phyloP scores from a whole-genome alignment of 2,329 filamentous ascomycete species.

The Clonostachys solani region DNA sequence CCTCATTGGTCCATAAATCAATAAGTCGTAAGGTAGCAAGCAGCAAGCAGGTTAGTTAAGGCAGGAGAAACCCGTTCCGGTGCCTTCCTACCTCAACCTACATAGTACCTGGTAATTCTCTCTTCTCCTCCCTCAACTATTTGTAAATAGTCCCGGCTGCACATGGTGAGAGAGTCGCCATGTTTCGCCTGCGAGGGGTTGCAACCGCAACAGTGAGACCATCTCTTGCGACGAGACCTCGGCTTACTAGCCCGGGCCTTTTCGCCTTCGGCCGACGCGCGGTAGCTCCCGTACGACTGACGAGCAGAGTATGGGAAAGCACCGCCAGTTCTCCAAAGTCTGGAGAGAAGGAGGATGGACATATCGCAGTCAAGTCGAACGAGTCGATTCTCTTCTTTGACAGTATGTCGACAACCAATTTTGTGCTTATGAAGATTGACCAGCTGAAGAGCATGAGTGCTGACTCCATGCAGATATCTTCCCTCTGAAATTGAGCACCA shows the following conservation, averaged over 20 bases:
- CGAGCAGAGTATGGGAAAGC: slow-evolving; percentile 7
- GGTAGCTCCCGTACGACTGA: neutral
- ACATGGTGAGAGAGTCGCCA: neutral
- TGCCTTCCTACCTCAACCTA: no score
- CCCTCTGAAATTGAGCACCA: slow-evolving; percentile 62
- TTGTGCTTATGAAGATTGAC: neutral
- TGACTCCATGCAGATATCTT: slow-evolving; percentile 65
- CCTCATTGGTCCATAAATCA: no score
- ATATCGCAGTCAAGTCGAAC: slow-evolving; percentile 71
- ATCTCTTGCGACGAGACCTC: neutral
- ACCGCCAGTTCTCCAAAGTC: slow-evolving; percentile 5
- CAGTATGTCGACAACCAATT: slow-evolving; percentile 48
- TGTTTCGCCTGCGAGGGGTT: slow-evolving; percentile 1
- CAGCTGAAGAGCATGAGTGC: neutral
- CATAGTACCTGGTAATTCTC: no score
- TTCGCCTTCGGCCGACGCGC: neutral
- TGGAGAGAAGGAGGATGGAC: slow-evolving; percentile 64
- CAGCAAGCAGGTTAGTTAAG: no score
- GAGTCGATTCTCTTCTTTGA: slow-evolving; percentile 89
- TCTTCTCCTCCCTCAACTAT: no score
- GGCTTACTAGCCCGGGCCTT: neutral
- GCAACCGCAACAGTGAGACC: neutral
- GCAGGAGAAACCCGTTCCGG: no score
- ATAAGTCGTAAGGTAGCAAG: no score
- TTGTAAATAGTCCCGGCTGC: no score